Conservation (phyloP, 305 asterid genomes). For the Fraxinus dipetala region DNA sequence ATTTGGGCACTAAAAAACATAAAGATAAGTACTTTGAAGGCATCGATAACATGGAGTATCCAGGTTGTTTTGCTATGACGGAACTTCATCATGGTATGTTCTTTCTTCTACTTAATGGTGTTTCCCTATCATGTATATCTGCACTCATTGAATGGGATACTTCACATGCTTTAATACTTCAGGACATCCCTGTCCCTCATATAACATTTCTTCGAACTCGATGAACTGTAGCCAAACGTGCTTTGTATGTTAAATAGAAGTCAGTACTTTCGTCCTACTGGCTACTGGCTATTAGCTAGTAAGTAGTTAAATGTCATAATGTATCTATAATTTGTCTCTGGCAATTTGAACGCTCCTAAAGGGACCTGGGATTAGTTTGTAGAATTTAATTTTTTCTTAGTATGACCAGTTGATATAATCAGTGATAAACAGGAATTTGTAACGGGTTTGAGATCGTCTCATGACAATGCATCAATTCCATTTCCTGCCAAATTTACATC, state of each 20-base stretch:
- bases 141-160: not conserved
- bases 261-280: not conserved
- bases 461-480: not conserved
- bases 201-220: not conserved
- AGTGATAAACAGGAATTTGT: not conserved
- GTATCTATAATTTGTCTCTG: not conserved
- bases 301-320: not conserved
- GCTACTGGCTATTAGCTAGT: not conserved
- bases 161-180: not conserved
- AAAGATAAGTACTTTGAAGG: slow-evolving; percentile 77
- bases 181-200: not conserved
- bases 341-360: slow-evolving; percentile 1
- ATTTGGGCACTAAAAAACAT: slow-evolving; percentile 92
- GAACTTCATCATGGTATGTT: slow-evolving; percentile 91
- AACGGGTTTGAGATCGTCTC: not conserved
- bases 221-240: not conserved
- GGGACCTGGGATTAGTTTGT: not conserved
- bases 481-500: not conserved
- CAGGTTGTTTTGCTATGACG: slow-evolving; percentile 96
- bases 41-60: slow-evolving; percentile 74
- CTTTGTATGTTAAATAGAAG: not conserved
- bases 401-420: not conserved
- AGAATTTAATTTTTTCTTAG: not conserved
- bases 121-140: slow-evolving; percentile 2
- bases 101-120: slow-evolving; percentile 15